These are phyloP conservation scores for Nannochloropsis oceanica DNA, from an alignment of 108 stramenopile species.

Conservation along the genomic window DNA sequence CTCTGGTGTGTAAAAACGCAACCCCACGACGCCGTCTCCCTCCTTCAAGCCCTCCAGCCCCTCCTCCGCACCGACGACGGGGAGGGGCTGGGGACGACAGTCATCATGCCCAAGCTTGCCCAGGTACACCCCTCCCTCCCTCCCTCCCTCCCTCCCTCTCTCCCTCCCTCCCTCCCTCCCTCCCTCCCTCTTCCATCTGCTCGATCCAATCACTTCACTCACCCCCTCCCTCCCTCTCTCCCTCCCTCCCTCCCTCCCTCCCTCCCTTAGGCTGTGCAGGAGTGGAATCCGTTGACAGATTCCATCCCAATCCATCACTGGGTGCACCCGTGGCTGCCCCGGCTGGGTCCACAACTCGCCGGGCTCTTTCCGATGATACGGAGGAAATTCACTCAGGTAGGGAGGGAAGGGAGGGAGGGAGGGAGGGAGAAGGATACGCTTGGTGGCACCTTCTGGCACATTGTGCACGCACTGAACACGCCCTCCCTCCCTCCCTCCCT, in stretches of 20 bases:
- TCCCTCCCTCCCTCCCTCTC: no score
- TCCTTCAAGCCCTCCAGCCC: no score
- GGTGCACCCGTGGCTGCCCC: constrained; percentile 25
- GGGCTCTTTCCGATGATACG: constrained; percentile 20
- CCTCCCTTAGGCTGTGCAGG: constrained; percentile 9
- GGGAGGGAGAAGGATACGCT: neutral
- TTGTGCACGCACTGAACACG: neutral
- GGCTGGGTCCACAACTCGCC: constrained; percentile 11
- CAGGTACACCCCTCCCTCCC: no score
- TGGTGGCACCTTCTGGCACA: neutral
- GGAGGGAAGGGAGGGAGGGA: neutral
- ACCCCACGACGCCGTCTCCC: no score
- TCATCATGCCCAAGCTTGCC: no score
- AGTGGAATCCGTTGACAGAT: constrained; percentile 18
- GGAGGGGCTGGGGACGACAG: no score
- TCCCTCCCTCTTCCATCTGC: no score
- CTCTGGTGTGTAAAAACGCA: no score
- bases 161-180: no score
- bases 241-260: constrained; percentile 16
- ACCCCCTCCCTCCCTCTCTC: no score
- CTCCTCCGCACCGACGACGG: no score
- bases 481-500: neutral
- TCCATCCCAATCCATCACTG: constrained; percentile 13
- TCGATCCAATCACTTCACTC: no score
- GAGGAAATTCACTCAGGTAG: constrained; percentile 9